These are phyloP conservation scores for Chimonanthus salicifolius DNA, from an alignment of 164 flowering plant species.

Conservation along the genomic window DNA sequence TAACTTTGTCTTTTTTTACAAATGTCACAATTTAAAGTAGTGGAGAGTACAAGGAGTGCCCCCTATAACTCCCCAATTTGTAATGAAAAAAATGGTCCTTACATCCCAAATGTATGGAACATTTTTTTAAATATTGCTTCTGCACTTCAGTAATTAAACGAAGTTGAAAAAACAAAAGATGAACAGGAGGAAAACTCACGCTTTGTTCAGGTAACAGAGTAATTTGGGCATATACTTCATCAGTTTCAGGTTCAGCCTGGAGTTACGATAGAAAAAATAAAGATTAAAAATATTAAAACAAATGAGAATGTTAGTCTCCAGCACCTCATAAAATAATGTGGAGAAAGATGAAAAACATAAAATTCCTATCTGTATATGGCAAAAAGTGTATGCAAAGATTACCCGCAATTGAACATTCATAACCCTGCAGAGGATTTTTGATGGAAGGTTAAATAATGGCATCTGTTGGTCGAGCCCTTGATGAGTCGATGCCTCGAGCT, in stretches of 20 bases:
- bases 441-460: slow-evolving; percentile 78
- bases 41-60: background rate
- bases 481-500: slow-evolving; percentile 91
- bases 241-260: slow-evolving; percentile 36
- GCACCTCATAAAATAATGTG: background rate
- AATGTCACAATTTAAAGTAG: background rate
- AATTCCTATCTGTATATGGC: background rate
- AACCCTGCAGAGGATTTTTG: slow-evolving; percentile 87
- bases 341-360: background rate
- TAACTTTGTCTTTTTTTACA: no score
- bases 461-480: slow-evolving; percentile 74
- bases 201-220: slow-evolving; percentile 32
- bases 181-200: slow-evolving; percentile 17
- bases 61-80: no score
- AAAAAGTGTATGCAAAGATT: slow-evolving; percentile 10
- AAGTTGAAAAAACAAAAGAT: background rate
- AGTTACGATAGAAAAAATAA: slow-evolving; percentile 8
- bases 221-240: slow-evolving; percentile 40
- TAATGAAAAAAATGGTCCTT: no score
- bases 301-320: background rate
- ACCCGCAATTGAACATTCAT: slow-evolving; percentile 77
- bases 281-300: background rate
- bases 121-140: no score
- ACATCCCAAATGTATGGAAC: no score
- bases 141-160: background rate